Conservation (phyloP, 208 protist species). For the Trypanosoma rangeli region DNA sequence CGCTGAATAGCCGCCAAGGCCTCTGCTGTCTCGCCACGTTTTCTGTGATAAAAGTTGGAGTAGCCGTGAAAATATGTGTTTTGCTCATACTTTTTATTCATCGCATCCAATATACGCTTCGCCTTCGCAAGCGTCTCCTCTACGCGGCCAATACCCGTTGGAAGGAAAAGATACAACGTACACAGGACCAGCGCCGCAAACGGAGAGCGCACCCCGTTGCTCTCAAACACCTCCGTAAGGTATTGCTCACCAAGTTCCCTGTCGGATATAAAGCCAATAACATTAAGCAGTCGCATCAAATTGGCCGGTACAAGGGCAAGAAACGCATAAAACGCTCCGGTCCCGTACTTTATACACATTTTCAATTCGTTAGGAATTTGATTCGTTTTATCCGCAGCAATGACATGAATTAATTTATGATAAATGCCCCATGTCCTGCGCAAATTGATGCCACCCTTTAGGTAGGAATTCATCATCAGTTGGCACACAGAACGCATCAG, state of each 20-base stretch:
- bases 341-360: slow-evolving; percentile 90
- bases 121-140: slow-evolving; percentile 74
- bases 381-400: slow-evolving; percentile 74
- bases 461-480: slow-evolving; percentile 91
- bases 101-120: slow-evolving; percentile 74
- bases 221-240: slow-evolving; percentile 87
- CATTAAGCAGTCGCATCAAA: slow-evolving; percentile 88
- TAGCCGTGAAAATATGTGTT: slow-evolving; percentile 93
- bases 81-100: slow-evolving; percentile 79
- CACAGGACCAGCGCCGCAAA: slow-evolving; percentile 85
- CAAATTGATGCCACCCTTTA: slow-evolving; percentile 89
- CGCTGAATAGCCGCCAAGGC: slow-evolving; percentile 69
- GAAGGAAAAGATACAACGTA: slow-evolving; percentile 90
- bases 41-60: slow-evolving; percentile 91
- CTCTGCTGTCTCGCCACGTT: slow-evolving; percentile 75
- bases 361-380: slow-evolving; percentile 79
- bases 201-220: slow-evolving; percentile 86
- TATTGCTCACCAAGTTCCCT: slow-evolving; percentile 90
- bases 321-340: slow-evolving; percentile 88
- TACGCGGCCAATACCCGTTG: slow-evolving; percentile 79
- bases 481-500: slow-evolving; percentile 81
- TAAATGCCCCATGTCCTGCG: slow-evolving; percentile 89
- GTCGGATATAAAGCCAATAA: slow-evolving; percentile 91
- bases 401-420: slow-evolving; percentile 56
- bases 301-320: slow-evolving; percentile 84